Evolutionary conservation across 345 rosid genomes (phyloP).

Genomic region (Brassica carinata): DNA sequence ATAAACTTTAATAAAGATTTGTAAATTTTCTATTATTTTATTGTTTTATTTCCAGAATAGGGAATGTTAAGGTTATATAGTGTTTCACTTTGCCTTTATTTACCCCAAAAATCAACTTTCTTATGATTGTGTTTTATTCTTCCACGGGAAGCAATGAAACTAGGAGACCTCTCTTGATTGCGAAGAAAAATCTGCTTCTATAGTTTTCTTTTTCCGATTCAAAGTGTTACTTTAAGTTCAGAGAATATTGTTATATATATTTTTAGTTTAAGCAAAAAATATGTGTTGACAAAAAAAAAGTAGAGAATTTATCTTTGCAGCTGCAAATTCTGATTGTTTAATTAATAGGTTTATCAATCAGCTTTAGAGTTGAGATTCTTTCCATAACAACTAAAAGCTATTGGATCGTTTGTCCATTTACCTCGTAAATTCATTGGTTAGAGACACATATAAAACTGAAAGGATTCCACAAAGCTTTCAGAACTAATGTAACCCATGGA

Average conservation of each 20-base stretch:
- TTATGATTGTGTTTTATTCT: conserved; percentile 26
- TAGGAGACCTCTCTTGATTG: conserved; percentile 10
- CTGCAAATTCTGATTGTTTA: conserved; percentile 2
- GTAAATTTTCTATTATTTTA: background rate
- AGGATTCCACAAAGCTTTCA: conserved; percentile 20
- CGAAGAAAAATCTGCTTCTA: background rate
- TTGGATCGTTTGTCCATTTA: conserved; percentile 27
- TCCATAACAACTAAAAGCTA: conserved; percentile 5
- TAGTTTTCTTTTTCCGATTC: background rate
- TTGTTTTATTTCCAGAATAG: conserved; percentile 31
- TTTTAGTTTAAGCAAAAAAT: background rate
- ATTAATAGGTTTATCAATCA: conserved; percentile 5
- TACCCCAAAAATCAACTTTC: conserved; percentile 5
- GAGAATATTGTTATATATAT: background rate
- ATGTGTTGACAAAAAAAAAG: background rate
- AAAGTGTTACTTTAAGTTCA: background rate
- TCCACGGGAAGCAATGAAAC: conserved; percentile 21
- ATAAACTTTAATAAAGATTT: too few species aligned
- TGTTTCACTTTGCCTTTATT: conserved; percentile 32
- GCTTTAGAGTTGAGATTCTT: conserved; percentile 31
- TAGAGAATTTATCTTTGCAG: background rate
- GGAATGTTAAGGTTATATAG: conserved; percentile 40
- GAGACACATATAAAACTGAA: conserved; percentile 17
- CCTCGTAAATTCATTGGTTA: conserved; percentile 20
- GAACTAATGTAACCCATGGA: background rate